Evolutionary conservation across 140 eudicot species (phyloP), one percentile per base, ranked within the genome.

Genomic region (Ambrosia hybrid): DNA sequence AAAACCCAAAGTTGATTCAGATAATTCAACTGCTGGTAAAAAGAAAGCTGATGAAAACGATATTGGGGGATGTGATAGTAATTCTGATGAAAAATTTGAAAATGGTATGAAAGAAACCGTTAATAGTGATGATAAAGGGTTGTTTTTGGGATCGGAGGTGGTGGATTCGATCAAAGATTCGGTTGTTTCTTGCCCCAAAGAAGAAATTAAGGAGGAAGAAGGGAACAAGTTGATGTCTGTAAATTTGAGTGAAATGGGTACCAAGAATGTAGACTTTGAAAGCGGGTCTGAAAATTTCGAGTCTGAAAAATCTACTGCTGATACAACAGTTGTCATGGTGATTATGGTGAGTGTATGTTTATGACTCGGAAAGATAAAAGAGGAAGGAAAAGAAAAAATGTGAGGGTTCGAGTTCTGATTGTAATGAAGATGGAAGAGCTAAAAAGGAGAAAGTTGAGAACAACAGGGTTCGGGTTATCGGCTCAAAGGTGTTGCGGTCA

Each of bases 361-460:
- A 57, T 38, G 65, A 17, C 48, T 14, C 46, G 39, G 46, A 80
- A 78, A 63, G 45, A 16, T 62, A 60, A 75, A 12, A 57, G 82
- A n/a, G 84, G 79, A 68, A 77, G 76, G 70, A 89, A 89, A 83
- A 80, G 92, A 73, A 89, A 86, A 78, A 79, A 57, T 37, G 65
- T 51, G 36, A 84, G 68, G 51, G 49, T 62, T 36, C 5, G 68
- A 48, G 39, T 74, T 72, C 82, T 11, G 65, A 60, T 46, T 37
- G 72, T 58, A 67, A 55, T 21, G 65, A 9, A 41, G 46, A 41
- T 5, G 46, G 39, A 33, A 76, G 39, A 30, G 63, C 70, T 33
- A 75, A 38, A 51, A 73, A 51, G 78, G 77, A 66, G 71, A 76
- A 78, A 77, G 74, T 49, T 12, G 72, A 70, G 71, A 67, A 70